Base-by-base conservation (phyloP, 208 protist species). In the Entamoeba dispar region DNA sequence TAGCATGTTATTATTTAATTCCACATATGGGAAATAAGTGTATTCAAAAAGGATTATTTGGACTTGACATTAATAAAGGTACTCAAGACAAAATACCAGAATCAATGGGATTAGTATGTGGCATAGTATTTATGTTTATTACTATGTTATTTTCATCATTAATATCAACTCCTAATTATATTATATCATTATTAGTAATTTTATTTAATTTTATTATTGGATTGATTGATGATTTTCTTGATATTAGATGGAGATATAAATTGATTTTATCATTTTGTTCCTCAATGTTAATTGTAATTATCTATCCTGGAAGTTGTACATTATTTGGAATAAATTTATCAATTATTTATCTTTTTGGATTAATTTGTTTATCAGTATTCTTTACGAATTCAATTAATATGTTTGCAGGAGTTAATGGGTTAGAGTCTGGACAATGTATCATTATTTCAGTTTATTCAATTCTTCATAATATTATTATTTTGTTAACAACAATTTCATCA, bases 351-450 rank as follows among this genome's bases (percentile, higher is more conserved):
- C 15, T 99, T 98, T 95, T 96, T 99, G 91, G 94, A 95, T n/a
- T 93, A 98, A 93, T 94, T 99, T 38, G 97, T 50, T 49, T 93
- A 55, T 92, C 97, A 92, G 97, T 99, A 34, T 99, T 99, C 94
- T 99, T 98, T 94, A 99, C 98, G 5, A 99, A 99, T 95, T 97
- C 97, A 92, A 99, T 99, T 95, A 99, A 99, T 95, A 99, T 99
- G 93, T 96, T 99, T 27, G 98, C 98, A 0, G 99, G 98, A 77
- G 97, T 99, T 49, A 99, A 99, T 95, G 99, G 99, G 12, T 57
- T 98, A 49, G 95, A 96, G 94, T 94, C 94, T 52, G 61, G 94
- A n/a, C 77, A 94, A 96, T 97, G 97, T 57, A 95, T 98, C 91
- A 96, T 99, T 8, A 99, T 99, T 93, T 97, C 96, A 12, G 49